Base-by-base conservation (phyloP, 768 basidiomycete species). In the Agrocybe chaxingu region DNA sequence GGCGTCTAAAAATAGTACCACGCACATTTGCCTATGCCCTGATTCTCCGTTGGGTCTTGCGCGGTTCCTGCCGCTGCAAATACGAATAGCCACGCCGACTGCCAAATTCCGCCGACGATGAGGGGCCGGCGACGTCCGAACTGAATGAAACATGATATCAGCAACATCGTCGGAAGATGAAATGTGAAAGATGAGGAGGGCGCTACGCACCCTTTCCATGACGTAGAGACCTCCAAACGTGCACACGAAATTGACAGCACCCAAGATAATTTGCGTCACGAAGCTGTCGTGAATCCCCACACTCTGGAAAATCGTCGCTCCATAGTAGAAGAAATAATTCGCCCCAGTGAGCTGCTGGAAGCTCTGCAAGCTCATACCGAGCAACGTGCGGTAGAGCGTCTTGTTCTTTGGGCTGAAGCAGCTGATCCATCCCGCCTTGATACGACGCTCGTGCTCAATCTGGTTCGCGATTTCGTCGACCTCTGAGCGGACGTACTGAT, bases 141-240 rank as follows among this genome's bases (percentile, higher is more conserved):
- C 77, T 82, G 55, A 39, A 42, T 10, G 16, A 13, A 39, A 29
- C 6, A 12, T 11, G 12, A 4, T 36, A 42, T 42, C 3, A 38
- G 13, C 37, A 16, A n/a, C 30, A 41, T 46, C 31, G 3, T 6
- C 2, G 11, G 1, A 16, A 16, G 16, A 16, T 16, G 16, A 16
- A 19, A 32, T 8, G 3, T 34, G 2, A 43, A 48, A 47, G 35
- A 13, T 43, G 38, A 37, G 47, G 8, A 34, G 4, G 49, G 8
- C 8, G 16, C 11, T 35, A 66, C 74, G 39, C 57, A 77, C 81
- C 60, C 72, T 72, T 63, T 89, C 84, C 79, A 89, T 82, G 47
- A 88, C 70, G 63, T 84, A 89, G 57, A 91, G 64, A 1, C 88
- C 87, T 32, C 81, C 78, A 66, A 87, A 87, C 8, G 85, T 87